Percentiles rank a stretch among this genome's conserved stretches.
Evolutionary conservation across 306 rosid genomes (phyloP).

Genomic region (Betula pendula): DNA sequence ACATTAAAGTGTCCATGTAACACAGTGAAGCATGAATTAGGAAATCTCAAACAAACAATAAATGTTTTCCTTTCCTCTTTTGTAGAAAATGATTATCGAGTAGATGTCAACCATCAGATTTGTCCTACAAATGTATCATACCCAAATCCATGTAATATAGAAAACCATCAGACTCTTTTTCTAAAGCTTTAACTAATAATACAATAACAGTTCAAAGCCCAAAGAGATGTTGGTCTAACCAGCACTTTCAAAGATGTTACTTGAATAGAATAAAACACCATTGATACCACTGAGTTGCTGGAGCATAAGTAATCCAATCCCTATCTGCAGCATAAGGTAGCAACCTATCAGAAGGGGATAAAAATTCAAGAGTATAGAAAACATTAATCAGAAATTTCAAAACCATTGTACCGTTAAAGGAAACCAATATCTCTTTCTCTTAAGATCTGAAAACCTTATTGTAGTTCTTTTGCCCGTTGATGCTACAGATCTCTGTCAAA

Average conservation of each 20-base stretch:
- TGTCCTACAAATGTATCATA: slow-evolving; percentile 6
- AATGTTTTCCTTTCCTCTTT: not conserved
- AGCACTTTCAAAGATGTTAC: slow-evolving; percentile 71
- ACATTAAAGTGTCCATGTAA: not conserved
- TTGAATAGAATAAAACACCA: slow-evolving; percentile 83
- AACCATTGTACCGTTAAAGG: slow-evolving; percentile 61
- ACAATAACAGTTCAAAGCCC: not conserved
- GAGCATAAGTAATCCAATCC: slow-evolving; percentile 72
- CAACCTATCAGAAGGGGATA: slow-evolving; percentile 20
- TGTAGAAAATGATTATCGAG: not conserved
- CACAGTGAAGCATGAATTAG: not conserved
- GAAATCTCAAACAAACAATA: not conserved
- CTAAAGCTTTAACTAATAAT: not conserved
- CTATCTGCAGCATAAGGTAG: slow-evolving; percentile 50
- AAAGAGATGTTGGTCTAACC: slow-evolving; percentile 44
- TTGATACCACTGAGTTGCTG: slow-evolving; percentile 85
- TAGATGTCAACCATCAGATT: not conserved
- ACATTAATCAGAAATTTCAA: not conserved
- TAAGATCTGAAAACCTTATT: slow-evolving; percentile 68
- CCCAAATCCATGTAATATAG: slow-evolving; percentile 9
- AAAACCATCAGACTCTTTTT: not conserved
- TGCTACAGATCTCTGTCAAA: slow-evolving; percentile 62
- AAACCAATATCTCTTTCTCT: slow-evolving; percentile 81
- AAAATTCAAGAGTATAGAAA: slow-evolving; percentile 19
- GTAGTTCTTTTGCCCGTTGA: slow-evolving; percentile 55